These are phyloP conservation scores for Rhododendron molle DNA, from an alignment of 148 eudicot species.

Conservation along the genomic window DNA sequence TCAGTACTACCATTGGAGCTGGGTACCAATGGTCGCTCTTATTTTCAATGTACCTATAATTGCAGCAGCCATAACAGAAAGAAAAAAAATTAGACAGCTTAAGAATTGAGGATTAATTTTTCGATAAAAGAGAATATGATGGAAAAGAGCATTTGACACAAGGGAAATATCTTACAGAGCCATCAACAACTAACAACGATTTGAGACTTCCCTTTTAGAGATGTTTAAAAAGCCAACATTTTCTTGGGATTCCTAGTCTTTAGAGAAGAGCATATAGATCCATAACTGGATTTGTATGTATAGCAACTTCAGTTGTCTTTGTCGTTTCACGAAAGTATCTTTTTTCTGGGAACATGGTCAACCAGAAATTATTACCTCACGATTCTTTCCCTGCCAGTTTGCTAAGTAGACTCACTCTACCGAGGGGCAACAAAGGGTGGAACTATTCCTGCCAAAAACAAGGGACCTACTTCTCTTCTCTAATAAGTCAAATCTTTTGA, in stretches of 20 bases:
- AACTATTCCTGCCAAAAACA: not conserved
- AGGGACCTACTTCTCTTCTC: not conserved
- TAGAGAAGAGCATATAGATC: not conserved
- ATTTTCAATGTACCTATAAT: constrained; percentile 54
- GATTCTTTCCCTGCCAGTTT: too few relatives aligned
- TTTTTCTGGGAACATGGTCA: too few relatives aligned
- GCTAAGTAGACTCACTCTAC: not conserved
- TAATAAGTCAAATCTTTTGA: not conserved
- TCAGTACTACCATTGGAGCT: constrained; percentile 53
- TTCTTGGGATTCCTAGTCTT: not conserved
- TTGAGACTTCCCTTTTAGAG: not conserved
- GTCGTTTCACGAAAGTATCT: too few relatives aligned
- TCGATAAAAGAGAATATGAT: not conserved
- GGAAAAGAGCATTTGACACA: not conserved
- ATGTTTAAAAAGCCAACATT: not conserved
- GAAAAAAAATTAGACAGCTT: not conserved
- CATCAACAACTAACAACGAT: not conserved
- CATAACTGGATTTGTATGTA: too few relatives aligned
- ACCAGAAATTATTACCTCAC: too few relatives aligned
- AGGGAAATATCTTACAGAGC: not conserved
- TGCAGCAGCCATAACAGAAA: not conserved
- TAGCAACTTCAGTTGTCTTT: not conserved
- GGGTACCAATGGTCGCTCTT: constrained; percentile 83
- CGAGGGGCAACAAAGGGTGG: not conserved
- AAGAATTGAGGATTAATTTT: not conserved